These are phyloP conservation scores for Jaltomata sinuosa DNA, from an alignment of 257 asterid genomes.

Conservation along the genomic window DNA sequence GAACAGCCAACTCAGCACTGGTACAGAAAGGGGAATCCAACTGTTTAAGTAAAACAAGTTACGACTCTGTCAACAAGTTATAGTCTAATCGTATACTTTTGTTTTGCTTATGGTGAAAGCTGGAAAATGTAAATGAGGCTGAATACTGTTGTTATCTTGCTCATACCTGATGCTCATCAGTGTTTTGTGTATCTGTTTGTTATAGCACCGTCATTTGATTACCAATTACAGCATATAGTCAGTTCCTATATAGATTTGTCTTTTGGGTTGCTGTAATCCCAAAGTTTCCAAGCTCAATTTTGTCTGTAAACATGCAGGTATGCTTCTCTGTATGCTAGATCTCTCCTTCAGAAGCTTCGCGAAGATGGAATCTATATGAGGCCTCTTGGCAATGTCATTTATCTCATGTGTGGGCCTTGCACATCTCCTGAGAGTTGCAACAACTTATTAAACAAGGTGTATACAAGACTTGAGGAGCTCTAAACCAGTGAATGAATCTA, in stretches of 20 bases:
- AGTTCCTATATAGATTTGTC: background rate
- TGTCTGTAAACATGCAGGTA: slow-evolving; percentile 41
- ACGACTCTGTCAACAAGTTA: too few species aligned
- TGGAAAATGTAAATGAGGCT: too few species aligned
- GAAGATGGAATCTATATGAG: slow-evolving; percentile 88
- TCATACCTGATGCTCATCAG: background rate
- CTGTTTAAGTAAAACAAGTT: too few species aligned
- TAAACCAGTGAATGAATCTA: background rate
- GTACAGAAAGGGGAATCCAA: too few species aligned
- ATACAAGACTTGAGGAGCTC: slow-evolving; percentile 50
- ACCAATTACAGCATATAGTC: background rate
- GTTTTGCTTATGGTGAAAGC: too few species aligned
- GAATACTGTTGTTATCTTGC: background rate
- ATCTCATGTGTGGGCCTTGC: slow-evolving; percentile 89
- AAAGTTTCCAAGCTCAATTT: background rate
- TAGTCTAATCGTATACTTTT: too few species aligned
- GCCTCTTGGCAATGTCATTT: slow-evolving; percentile 84
- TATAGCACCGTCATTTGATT: background rate
- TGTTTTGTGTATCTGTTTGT: background rate
- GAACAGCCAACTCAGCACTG: too few species aligned
- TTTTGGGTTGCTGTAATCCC: background rate
- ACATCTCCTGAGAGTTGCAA: slow-evolving; percentile 52
- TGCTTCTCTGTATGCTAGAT: slow-evolving; percentile 65
- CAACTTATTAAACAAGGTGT: slow-evolving; percentile 42
- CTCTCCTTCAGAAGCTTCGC: slow-evolving; percentile 55